A percentile compares a stretch with the other conserved stretches of the same genome.
Evolutionary conservation across 2,329 filamentous ascomycete genomes (phyloP).

Genomic region (Colletotrichum neosansevieriae): DNA sequence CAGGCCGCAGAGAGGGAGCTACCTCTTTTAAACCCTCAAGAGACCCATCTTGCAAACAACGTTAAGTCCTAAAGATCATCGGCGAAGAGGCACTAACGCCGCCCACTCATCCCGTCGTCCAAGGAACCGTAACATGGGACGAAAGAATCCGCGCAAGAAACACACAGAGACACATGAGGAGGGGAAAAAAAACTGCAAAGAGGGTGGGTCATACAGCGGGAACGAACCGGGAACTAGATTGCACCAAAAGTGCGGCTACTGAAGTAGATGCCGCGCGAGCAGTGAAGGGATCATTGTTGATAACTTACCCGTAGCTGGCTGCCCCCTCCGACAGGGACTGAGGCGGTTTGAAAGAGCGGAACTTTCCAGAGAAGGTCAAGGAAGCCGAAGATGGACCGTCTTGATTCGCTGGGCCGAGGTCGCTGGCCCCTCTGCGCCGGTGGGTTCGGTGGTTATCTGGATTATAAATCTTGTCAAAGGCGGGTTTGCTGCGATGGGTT

Average conservation of each 20-base stretch:
- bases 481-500: background rate
- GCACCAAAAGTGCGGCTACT: conserved; percentile 34
- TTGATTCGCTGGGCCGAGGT: conserved; percentile 25
- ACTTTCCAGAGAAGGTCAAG: conserved; percentile 33
- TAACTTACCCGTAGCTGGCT: conserved; percentile 7
- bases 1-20: background rate
- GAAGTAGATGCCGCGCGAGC: conserved; percentile 24
- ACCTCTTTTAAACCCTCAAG: conserved; percentile 25
- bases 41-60: conserved; percentile 9
- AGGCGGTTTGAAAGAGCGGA: conserved; percentile 24
- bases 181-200: conserved; percentile 17
- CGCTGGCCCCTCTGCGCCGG: conserved; percentile 1
- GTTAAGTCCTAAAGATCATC: conserved; percentile 36
- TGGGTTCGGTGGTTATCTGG: conserved; percentile 11
- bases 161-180: background rate
- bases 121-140: conserved; percentile 27
- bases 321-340: background rate
- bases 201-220: conserved; percentile 36
- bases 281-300: conserved; percentile 1
- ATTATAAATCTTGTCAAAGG: conserved; percentile 32
- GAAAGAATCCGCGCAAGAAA: conserved; percentile 14
- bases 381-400: conserved; percentile 18
- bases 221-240: conserved; percentile 25
- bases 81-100: conserved; percentile 38
- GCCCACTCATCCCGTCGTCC: conserved; percentile 6